phyloP scores from a whole-genome alignment of 805 yeast genomes.

The Ogataea salicorniae region DNA sequence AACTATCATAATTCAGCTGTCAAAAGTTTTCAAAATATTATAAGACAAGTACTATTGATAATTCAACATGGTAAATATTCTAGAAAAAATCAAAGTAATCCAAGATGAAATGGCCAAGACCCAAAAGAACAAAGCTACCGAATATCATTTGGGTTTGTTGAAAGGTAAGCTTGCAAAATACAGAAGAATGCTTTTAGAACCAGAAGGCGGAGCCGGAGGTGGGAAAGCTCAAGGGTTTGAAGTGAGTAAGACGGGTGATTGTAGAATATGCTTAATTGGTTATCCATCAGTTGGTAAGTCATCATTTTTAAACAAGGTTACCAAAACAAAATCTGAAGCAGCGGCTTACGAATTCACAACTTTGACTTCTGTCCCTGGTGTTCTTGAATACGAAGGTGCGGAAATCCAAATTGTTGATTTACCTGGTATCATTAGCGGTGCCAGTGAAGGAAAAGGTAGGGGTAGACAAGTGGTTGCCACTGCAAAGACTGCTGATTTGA shows the following conservation, averaged over 20 bases:
- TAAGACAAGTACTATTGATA: background rate
- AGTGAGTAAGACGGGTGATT: slow-evolving; percentile 93
- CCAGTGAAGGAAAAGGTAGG: slow-evolving; percentile 95
- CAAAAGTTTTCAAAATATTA: too few relatives aligned
- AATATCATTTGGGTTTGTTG: slow-evolving; percentile 88
- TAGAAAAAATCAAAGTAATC: slow-evolving; percentile 79
- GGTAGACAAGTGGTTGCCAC: slow-evolving; percentile 97
- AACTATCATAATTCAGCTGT: too few relatives aligned
- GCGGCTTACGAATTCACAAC: slow-evolving; percentile 96
- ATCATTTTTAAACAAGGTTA: slow-evolving; percentile 79
- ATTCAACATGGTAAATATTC: slow-evolving; percentile 27
- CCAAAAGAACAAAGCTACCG: slow-evolving; percentile 97
- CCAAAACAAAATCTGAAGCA: slow-evolving; percentile 90
- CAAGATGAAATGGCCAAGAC: slow-evolving; percentile 93
- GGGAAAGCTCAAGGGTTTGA: slow-evolving; percentile 82
- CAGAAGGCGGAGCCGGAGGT: slow-evolving; percentile 64
- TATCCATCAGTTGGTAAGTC: slow-evolving; percentile 98
- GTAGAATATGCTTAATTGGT: slow-evolving; percentile 91
- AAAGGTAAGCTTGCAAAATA: slow-evolving; percentile 93
- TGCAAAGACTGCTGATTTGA: slow-evolving; percentile 89
- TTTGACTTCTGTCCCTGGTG: slow-evolving; percentile 94
- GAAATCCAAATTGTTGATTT: slow-evolving; percentile 96
- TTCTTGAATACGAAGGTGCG: slow-evolving; percentile 90
- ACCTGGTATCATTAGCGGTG: slow-evolving; percentile 97
- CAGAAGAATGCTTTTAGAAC: slow-evolving; percentile 87